Evolutionary conservation across 768 basidiomycete genomes (phyloP).

Genomic region (Psilocybe sp.): DNA sequence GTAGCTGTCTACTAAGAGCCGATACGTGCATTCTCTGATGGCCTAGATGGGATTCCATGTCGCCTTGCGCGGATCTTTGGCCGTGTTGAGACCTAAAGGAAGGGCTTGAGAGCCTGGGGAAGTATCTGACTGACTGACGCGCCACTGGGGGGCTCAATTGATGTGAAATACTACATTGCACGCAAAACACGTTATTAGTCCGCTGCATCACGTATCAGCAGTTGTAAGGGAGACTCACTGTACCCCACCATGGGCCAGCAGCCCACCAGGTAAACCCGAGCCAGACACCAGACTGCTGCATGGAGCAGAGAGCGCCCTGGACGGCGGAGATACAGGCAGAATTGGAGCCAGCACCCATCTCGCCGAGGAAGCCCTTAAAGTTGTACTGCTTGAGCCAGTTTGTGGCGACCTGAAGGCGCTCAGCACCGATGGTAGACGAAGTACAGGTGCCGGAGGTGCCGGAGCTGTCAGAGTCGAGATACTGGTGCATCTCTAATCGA

Average conservation of each 20-base stretch:
- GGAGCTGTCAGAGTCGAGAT: constrained; percentile 64
- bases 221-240: constrained; percentile 31
- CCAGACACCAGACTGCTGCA: constrained; percentile 61
- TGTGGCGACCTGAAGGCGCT: constrained; percentile 55
- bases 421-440: constrained; percentile 55
- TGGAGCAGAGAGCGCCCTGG: constrained; percentile 51
- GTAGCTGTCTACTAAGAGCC: too few relatives aligned
- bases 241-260: constrained; percentile 61
- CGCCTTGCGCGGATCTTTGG: too few relatives aligned
- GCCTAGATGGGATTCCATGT: too few relatives aligned
- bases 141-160: constrained; percentile 60
- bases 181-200: neutral
- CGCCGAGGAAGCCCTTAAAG: constrained; percentile 63
- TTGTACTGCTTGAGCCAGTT: constrained; percentile 56
- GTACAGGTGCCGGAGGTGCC: constrained; percentile 55
- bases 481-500: constrained; percentile 61
- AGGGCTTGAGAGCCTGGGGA: constrained; percentile 55
- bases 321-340: constrained; percentile 45
- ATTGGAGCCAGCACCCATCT: constrained; percentile 55
- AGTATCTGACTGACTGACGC: constrained; percentile 48
- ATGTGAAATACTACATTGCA: constrained; percentile 47
- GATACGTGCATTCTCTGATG: too few relatives aligned
- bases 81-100: constrained; percentile 32
- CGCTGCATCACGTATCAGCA: neutral
- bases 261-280: constrained; percentile 56